Conservation (phyloP, 148 eudicot genomes). For the Linanthus parryae region DNA sequence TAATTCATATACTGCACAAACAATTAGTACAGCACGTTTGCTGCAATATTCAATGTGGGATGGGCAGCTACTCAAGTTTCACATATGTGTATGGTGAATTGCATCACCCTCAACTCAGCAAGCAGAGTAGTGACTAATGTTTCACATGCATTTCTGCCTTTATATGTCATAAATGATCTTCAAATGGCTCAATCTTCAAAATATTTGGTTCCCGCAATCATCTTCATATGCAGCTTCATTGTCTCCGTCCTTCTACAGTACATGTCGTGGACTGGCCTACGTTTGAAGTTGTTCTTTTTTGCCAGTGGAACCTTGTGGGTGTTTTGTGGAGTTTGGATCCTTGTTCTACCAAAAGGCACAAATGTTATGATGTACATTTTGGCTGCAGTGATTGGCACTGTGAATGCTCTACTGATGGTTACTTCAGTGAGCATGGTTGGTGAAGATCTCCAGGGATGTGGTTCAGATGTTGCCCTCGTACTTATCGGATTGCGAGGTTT, state of each 20-base stretch:
- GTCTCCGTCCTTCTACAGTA: slow-evolving; percentile 86
- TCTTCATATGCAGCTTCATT: slow-evolving; percentile 82
- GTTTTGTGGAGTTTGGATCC: slow-evolving; percentile 57
- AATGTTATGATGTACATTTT: slow-evolving; percentile 58
- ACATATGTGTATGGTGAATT: slow-evolving; percentile 99
- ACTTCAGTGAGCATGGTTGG: no score
- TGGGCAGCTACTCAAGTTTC: slow-evolving; percentile 98
- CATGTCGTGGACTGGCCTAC: slow-evolving; percentile 62
- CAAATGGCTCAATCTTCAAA: slow-evolving; percentile 86
- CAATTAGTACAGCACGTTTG: slow-evolving; percentile 86
- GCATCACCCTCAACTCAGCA: slow-evolving; percentile 78
- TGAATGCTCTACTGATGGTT: slow-evolving; percentile 95
- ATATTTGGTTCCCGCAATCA: slow-evolving; percentile 95
- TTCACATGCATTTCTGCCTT: slow-evolving; percentile 83
- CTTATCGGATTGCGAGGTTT: no score
- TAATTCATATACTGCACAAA: slow-evolving; percentile 52
- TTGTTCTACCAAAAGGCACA: slow-evolving; percentile 54
- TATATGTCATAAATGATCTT: slow-evolving; percentile 87
- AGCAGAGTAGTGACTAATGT: slow-evolving; percentile 75
- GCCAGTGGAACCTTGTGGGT: slow-evolving; percentile 89
- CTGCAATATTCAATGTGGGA: slow-evolving; percentile 82
- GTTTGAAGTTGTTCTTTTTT: slow-evolving; percentile 56
- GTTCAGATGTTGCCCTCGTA: no score
- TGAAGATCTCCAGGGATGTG: no score
- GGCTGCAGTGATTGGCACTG: slow-evolving; percentile 65